Conservation (phyloP, 805 yeast genomes). For the Phaffomyces opuntiae region DNA sequence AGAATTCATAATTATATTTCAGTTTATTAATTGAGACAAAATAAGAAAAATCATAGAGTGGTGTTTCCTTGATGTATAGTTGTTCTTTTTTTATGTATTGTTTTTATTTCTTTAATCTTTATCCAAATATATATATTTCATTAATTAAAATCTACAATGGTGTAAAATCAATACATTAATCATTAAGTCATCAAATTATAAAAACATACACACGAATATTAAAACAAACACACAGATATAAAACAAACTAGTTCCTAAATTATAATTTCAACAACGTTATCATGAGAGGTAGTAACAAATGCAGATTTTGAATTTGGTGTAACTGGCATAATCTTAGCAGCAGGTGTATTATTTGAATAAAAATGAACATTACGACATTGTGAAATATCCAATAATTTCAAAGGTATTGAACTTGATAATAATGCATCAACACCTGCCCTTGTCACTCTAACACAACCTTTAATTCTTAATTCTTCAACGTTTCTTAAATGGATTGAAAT, state of each 20-base stretch:
- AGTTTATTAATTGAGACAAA: slow-evolving; percentile 47
- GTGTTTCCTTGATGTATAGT: not conserved
- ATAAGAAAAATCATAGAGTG: no score
- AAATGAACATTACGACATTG: slow-evolving; percentile 67
- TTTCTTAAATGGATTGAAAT: slow-evolving; percentile 47
- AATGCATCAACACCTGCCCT: slow-evolving; percentile 70
- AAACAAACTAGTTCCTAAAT: slow-evolving; percentile 25
- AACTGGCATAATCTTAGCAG: slow-evolving; percentile 40
- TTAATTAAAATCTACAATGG: not conserved
- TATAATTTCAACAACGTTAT: slow-evolving; percentile 51
- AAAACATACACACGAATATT: not conserved
- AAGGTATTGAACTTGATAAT: slow-evolving; percentile 45
- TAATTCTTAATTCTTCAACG: slow-evolving; percentile 43
- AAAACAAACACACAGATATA: no score
- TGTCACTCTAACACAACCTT: slow-evolving; percentile 72
- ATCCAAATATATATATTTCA: no score
- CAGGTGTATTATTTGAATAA: slow-evolving; percentile 54
- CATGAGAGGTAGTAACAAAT: slow-evolving; percentile 46
- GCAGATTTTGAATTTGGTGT: slow-evolving; percentile 49
- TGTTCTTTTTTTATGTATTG: not conserved
- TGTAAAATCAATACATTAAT: not conserved
- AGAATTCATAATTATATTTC: slow-evolving; percentile 86
- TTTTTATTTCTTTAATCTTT: not conserved
- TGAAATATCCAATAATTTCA: slow-evolving; percentile 50
- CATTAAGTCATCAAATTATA: slow-evolving; percentile 5